phyloP scores from a whole-genome alignment of 192 early-diverging fungal species.

The Backusella mclennaniae region DNA sequence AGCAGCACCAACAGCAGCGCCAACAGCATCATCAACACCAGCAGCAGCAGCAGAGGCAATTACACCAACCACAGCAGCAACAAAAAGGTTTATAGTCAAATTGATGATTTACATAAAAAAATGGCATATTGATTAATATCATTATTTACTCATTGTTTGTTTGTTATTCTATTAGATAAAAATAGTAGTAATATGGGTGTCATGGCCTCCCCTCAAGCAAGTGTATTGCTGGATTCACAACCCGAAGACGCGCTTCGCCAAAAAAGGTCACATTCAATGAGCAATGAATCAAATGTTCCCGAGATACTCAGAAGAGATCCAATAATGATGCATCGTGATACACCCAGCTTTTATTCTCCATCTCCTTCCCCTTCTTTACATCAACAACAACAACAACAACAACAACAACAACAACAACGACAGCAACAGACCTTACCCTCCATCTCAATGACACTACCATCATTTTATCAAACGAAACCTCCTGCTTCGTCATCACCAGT shows the following conservation, averaged over 20 bases:
- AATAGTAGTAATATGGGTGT: not conserved
- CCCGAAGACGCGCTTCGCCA: not conserved
- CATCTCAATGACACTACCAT: not conserved
- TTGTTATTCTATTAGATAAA: not conserved
- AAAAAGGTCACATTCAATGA: conserved; percentile 2
- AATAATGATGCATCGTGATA: not conserved
- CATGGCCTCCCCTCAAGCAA: not conserved
- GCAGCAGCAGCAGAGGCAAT: not conserved
- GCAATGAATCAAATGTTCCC: not conserved
- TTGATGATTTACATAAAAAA: no score
- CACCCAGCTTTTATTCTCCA: not conserved
- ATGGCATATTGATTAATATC: not conserved
- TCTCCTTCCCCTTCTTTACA: not conserved
- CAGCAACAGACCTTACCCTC: not conserved
- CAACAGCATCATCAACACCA: rapidly evolving
- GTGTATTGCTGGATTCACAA: not conserved
- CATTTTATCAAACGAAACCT: not conserved
- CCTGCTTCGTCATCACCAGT: not conserved
- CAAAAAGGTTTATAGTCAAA: not conserved
- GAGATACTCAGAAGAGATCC: not conserved
- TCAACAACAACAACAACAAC: not conserved
- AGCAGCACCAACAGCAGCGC: not conserved
- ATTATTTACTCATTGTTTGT: not conserved
- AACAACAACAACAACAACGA: not conserved
- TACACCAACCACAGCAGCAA: not conserved